Evolutionary conservation across 2,329 filamentous ascomycete genomes (phyloP).

Genomic region (Triangularia setosa): DNA sequence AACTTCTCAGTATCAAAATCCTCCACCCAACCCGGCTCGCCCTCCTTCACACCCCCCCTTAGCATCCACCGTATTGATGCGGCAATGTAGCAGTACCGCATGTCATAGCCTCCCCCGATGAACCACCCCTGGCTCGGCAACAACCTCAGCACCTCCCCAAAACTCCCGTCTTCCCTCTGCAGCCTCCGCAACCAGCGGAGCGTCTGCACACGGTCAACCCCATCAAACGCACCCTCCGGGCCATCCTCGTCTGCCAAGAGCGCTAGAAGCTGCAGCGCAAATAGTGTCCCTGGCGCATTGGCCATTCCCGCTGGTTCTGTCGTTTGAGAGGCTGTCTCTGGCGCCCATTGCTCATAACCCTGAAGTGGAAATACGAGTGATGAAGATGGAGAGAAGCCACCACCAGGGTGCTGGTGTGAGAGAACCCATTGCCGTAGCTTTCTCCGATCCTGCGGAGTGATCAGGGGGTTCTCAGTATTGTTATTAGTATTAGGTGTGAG

Average conservation of each 20-base stretch:
- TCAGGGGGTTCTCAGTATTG: conserved; percentile 30
- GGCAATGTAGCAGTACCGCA: conserved; percentile 84
- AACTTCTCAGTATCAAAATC: conserved; percentile 74
- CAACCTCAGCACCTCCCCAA: conserved; percentile 73
- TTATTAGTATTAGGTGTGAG: conserved; percentile 49
- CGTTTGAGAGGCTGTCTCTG: conserved; percentile 37
- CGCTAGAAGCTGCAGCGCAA: conserved; percentile 73
- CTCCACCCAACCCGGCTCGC: conserved; percentile 51
- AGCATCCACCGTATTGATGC: conserved; percentile 79
- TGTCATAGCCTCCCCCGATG: conserved; percentile 77
- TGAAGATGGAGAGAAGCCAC: conserved; percentile 85
- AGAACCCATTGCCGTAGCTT: conserved; percentile 73
- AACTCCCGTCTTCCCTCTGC: conserved; percentile 83
- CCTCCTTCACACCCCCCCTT: conserved; percentile 53
- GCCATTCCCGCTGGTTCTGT: conserved; percentile 47
- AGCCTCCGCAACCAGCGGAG: conserved; percentile 70
- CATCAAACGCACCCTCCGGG: conserved; percentile 47
- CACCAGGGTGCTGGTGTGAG: conserved; percentile 75
- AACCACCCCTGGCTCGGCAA: conserved; percentile 34
- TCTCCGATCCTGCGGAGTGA: conserved; percentile 42
- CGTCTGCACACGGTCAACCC: conserved; percentile 64
- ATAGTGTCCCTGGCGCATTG: conserved; percentile 84
- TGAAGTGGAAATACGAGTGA: conserved; percentile 51
- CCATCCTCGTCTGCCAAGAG: conserved; percentile 39
- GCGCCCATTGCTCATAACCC: conserved; percentile 28